Conservation (phyloP, 2,329 filamentous ascomycete species). For the Pseudocercospora pini-densiflorae region DNA sequence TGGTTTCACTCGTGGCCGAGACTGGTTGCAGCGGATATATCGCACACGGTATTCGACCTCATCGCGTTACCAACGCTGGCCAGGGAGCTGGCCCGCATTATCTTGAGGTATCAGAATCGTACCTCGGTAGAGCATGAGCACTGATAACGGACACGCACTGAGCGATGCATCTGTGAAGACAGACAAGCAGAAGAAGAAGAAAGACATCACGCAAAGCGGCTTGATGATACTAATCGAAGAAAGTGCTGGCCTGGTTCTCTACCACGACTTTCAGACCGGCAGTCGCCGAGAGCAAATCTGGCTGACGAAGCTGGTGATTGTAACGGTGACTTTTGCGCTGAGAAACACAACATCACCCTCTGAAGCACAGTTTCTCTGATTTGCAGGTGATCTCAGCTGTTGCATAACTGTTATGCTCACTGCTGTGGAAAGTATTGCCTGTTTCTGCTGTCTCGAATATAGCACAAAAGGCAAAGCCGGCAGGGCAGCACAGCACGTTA, state of each 20-base stretch:
- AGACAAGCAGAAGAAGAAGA: neutral
- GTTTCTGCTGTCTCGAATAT: neutral
- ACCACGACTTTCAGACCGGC: constrained; percentile 3
- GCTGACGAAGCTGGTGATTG: constrained; percentile 1
- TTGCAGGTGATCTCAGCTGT: neutral
- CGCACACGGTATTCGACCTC: too few relatives aligned
- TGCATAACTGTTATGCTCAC: neutral
- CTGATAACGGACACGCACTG: neutral
- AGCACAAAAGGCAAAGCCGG: constrained; percentile 2
- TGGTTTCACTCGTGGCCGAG: neutral
- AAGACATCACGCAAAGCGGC: neutral
- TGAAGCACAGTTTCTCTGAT: neutral
- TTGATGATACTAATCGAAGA: neutral
- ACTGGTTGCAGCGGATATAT: neutral
- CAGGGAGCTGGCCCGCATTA: neutral
- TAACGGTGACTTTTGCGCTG: neutral
- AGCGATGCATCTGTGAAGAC: neutral
- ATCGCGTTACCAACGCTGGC: neutral
- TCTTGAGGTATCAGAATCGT: too few relatives aligned
- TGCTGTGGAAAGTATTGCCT: neutral
- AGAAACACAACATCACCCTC: neutral
- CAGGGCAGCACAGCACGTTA: constrained; percentile 1
- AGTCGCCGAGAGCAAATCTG: neutral
- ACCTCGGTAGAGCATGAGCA: too few relatives aligned
- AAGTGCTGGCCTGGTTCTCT: neutral